Evolutionary conservation across 768 basidiomycete genomes (phyloP), one percentile per base, ranked within the genome.

Genomic region (Nevesoporus exiguus): DNA sequence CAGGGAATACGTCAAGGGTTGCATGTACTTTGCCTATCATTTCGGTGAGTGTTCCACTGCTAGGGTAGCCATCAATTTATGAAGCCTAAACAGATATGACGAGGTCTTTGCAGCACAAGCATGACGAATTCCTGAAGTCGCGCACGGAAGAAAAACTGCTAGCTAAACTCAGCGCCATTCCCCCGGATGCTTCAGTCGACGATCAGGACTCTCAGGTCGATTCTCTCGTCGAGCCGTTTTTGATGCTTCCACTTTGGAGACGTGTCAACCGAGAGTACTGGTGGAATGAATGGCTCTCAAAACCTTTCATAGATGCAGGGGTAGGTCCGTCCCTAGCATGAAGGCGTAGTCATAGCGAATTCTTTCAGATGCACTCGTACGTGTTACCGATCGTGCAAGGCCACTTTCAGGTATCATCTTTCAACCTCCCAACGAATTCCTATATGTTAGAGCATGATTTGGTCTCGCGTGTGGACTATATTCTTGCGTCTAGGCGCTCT

Each of bases 301-400:
- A 87, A 59, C 86, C 90, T 2, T 88, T 99, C 59, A 75, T 93
- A 36, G 92, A 98, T 56, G 86, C 86, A 42, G 93, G 94, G 21
- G 93, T 93, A 72, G 54, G 81, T 71, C 15, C 17, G 39, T 24
- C 50, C 21, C 27, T 37, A 42, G 53, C 51, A 22, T 34, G 42
- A 49, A 36, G 44, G 49, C 29, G 27, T 17, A 31, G 10, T 7
- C 34, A 43, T 27, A 45, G 10, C 29, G 13, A 37, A 45, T 55
- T 36, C 24, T 33, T 56, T 39, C 51, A 93, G 83, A 71, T 93
- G 40, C 90, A 97, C 71, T 78, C 85, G 9, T 98, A 90, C 61
- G 81, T 95, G 36, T 73, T 97, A 24, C 94, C 96, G 1, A 82
- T 98, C 51, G 88, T 97, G 81, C 94, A 98, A 73, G 96, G 96